Evolutionary conservation across 2,329 filamentous ascomycete species (phyloP).

Genomic region (Zymoseptoria brevis): DNA sequence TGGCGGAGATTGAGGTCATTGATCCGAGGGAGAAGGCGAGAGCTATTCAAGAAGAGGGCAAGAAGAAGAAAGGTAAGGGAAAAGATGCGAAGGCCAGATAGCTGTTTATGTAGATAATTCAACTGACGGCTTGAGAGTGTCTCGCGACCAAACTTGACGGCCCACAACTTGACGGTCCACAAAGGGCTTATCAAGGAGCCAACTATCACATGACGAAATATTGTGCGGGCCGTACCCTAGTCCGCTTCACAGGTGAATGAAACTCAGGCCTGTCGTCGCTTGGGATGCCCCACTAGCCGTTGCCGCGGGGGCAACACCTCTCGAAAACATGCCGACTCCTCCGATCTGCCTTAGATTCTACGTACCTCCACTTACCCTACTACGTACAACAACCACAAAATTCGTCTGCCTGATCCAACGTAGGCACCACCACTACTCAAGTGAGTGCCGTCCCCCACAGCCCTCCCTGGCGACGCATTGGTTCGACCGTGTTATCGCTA

Average conservation of each 20-base stretch:
- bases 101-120: background rate
- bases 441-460: background rate
- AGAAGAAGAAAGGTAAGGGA: slow-evolving; percentile 18
- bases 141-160: too few relatives aligned
- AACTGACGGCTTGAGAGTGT: background rate
- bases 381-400: background rate
- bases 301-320: background rate
- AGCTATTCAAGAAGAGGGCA: slow-evolving; percentile 19
- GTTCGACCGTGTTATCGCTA: background rate
- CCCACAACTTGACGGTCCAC: too few relatives aligned
- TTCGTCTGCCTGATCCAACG: background rate
- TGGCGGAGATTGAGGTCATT: slow-evolving; percentile 82
- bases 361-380: background rate
- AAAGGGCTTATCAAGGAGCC: background rate
- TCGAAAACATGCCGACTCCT: background rate
- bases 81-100: slow-evolving; percentile 4
- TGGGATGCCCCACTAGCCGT: background rate
- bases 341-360: background rate
- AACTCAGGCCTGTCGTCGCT: background rate
- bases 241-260: background rate
- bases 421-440: background rate
- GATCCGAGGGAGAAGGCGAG: slow-evolving; percentile 46
- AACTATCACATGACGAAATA: background rate
- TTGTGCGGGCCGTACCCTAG: background rate
- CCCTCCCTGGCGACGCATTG: background rate